Evolutionary conservation across 176 grass and related monocot genomes (phyloP).

Genomic region (Zizania latifolia): DNA sequence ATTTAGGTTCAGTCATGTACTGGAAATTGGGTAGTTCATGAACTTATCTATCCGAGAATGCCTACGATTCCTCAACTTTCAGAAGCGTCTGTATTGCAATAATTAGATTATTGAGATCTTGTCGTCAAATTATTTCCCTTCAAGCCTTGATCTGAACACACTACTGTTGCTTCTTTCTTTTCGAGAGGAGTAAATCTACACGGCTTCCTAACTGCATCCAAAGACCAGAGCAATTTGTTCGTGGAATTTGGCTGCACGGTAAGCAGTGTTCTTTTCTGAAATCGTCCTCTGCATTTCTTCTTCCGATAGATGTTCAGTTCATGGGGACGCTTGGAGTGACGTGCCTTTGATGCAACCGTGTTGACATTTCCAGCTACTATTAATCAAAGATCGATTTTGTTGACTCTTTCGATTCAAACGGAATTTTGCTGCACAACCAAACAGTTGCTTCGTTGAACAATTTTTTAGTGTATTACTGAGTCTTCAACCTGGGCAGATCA

Average conservation of each 20-base stretch:
- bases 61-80: neutral
- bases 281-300: neutral
- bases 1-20: too few relatives aligned
- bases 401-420: constrained; percentile 28
- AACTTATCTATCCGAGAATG: too few relatives aligned
- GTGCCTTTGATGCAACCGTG: constrained; percentile 38
- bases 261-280: neutral
- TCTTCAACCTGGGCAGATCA: neutral
- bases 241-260: neutral
- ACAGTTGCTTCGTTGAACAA: neutral
- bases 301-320: neutral
- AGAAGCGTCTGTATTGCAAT: neutral
- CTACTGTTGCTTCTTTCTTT: neutral
- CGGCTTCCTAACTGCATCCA: neutral
- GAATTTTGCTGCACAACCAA: neutral
- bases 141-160: neutral
- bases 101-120: too few relatives aligned
- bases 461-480: neutral
- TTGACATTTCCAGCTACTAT: constrained; percentile 23
- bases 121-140: too few relatives aligned
- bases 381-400: neutral
- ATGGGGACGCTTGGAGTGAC: neutral
- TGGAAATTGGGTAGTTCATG: neutral
- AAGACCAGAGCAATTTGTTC: neutral
- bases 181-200: neutral